These are phyloP conservation scores for Mycena crocata DNA, from an alignment of 768 basidiomycete species.

Conservation along the genomic window DNA sequence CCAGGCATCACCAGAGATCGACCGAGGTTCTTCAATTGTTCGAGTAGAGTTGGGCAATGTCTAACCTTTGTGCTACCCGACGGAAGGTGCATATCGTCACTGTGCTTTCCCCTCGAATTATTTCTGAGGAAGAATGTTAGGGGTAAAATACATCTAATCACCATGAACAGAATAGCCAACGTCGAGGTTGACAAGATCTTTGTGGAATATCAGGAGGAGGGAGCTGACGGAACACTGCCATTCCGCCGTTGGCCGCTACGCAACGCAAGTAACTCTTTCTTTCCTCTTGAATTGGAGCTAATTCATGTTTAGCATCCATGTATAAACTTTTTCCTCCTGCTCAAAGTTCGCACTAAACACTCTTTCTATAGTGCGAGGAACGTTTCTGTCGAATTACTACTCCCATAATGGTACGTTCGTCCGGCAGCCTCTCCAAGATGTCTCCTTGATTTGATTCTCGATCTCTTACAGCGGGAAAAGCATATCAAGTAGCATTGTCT, in stretches of 20 bases:
- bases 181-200: slow-evolving; percentile 71
- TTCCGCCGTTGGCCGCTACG: slow-evolving; percentile 82
- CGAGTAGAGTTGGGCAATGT: not conserved
- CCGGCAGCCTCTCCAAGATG: not conserved
- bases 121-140: slow-evolving; percentile 42
- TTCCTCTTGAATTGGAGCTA: not conserved
- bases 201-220: slow-evolving; percentile 73
- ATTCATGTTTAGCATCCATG: slow-evolving; percentile 72
- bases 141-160: slow-evolving; percentile 73
- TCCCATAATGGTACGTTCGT: slow-evolving; percentile 79
- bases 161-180: slow-evolving; percentile 52
- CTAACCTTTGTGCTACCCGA: slow-evolving; percentile 66
- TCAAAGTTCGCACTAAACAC: not conserved
- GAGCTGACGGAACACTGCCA: slow-evolving; percentile 60
- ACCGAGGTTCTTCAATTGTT: slow-evolving; percentile 29
- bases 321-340: slow-evolving; percentile 38
- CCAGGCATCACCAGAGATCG: slow-evolving; percentile 46
- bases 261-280: slow-evolving; percentile 56
- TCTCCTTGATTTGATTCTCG: slow-evolving; percentile 1
- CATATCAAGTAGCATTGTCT: slow-evolving; percentile 71
- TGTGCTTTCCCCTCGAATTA: not conserved
- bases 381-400: slow-evolving; percentile 82
- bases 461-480: slow-evolving; percentile 69
- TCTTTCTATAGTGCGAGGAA: slow-evolving; percentile 67
- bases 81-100: slow-evolving; percentile 49